phyloP scores from a whole-genome alignment of 768 basidiomycete species.

The Sporobolomyces roseus region DNA sequence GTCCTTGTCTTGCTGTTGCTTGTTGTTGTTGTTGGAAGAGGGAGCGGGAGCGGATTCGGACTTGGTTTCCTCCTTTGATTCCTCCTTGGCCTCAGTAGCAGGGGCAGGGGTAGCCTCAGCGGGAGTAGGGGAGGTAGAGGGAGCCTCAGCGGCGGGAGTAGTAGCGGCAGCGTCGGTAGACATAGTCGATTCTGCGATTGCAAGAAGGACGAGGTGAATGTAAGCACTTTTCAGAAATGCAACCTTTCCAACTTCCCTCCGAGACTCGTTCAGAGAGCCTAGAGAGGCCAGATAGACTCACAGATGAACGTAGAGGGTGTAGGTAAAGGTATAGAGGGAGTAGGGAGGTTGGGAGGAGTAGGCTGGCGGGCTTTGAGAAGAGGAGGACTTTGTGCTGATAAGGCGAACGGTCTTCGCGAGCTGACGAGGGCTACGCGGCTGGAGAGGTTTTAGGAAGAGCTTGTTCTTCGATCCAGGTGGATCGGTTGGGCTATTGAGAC shows the following conservation, averaged over 20 bases:
- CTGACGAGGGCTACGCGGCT: constrained; percentile 18
- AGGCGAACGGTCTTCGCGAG: constrained; percentile 21
- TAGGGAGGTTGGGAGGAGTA: constrained; percentile 5
- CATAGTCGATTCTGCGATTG: constrained; percentile 1
- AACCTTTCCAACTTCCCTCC: background rate
- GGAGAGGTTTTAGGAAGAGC: constrained; percentile 13
- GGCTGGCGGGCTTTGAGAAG: constrained; percentile 5
- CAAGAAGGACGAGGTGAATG: background rate
- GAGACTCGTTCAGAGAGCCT: no score
- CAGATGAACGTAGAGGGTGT: background rate
- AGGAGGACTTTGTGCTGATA: background rate
- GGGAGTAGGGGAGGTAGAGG: constrained; percentile 34
- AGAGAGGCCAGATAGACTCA: background rate
- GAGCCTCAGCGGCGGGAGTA: constrained; percentile 40
- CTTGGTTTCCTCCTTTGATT: constrained; percentile 25
- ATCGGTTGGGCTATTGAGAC: constrained; percentile 27
- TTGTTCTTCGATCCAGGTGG: constrained; percentile 17
- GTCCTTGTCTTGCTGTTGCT: constrained; percentile 28
- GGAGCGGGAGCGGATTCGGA: constrained; percentile 33
- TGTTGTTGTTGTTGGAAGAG: constrained; percentile 38
- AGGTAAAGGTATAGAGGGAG: background rate
- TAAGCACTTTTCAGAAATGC: constrained; percentile 5
- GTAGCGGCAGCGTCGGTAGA: constrained; percentile 37
- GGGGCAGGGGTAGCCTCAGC: constrained; percentile 27
- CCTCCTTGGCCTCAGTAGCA: constrained; percentile 12